Base-by-base conservation (phyloP, 352 stramenopile species). In the Pythium myriotylum region DNA sequence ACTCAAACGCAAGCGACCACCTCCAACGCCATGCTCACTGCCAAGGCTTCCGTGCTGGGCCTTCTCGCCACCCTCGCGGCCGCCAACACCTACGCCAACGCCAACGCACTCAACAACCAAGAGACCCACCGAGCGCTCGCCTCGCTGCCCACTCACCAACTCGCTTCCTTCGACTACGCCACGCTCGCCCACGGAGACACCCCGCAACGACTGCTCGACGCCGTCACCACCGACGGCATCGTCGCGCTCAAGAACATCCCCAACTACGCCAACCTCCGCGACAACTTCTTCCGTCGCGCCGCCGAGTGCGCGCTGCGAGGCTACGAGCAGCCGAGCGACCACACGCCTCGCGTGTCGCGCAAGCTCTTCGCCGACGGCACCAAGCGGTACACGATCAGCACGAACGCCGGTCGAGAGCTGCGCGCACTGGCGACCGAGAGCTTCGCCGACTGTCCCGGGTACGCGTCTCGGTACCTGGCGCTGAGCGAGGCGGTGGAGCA, bases 321-420 rank as follows among this genome's bases (percentile, higher is more conserved):
- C 29, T 5, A 35, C 29, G 29, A 35, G 29, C 5, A 5, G 5
- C 29, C 29, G 29, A 35, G 29, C 29, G 29, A 35, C 29, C 29
- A 10, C 29, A 35, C 29, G 29, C 29, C 29, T 5, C 29, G 29
- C 29, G 29, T 35, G 5, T 35, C 29, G 29, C 29, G 29, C 29
- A 35, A 35, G 29, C 29, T 35, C 29, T 35, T 35, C 29, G 29
- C 29, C 2, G 81, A 87, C 52, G 79, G 79, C 41, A 87, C 78
- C 9, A 68, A 75, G 29, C 79, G 79, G 37, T 86, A 84, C 60
- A 91, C 81, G 35, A 84, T 91, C 67, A 83, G 77, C 67, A 82
- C 76, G 32, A 47, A 62, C 26, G 75, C 74, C n/a, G 80, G 79
- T 6, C 57, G 70, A 35, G 62, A 78, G 19, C 58, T 77, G 27